These are phyloP conservation scores for Blastobotrys mokoenaii DNA, from an alignment of 805 yeast species.

Conservation along the genomic window DNA sequence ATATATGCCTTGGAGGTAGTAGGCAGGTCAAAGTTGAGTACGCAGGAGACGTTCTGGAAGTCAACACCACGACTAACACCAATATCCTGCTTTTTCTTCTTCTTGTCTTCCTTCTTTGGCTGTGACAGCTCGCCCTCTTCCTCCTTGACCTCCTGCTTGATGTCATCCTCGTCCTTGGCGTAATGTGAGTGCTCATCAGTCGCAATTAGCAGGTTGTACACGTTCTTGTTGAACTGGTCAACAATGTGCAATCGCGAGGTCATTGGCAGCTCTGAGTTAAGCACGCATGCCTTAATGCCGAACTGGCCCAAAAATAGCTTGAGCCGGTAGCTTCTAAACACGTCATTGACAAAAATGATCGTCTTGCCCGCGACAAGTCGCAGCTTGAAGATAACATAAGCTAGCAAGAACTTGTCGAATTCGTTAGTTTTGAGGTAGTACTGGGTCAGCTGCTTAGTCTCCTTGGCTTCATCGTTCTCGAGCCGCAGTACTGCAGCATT, in stretches of 20 bases:
- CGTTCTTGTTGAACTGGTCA: slow-evolving; percentile 87
- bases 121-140: slow-evolving; percentile 17
- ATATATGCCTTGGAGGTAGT: slow-evolving; percentile 80
- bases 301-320: slow-evolving; percentile 89
- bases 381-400: slow-evolving; percentile 87
- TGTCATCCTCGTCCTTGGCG: slow-evolving; percentile 38
- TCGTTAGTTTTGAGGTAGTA: slow-evolving; percentile 82
- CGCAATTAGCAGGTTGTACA: slow-evolving; percentile 81
- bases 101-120: slow-evolving; percentile 18
- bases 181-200: slow-evolving; percentile 71
- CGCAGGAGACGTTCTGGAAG: slow-evolving; percentile 93
- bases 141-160: slow-evolving; percentile 19
- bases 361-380: slow-evolving; percentile 86
- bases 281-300: slow-evolving; percentile 79
- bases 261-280: slow-evolving; percentile 87
- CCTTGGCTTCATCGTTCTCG: slow-evolving; percentile 52
- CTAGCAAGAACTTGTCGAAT: slow-evolving; percentile 81
- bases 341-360: slow-evolving; percentile 80
- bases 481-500: slow-evolving; percentile 73
- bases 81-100: slow-evolving; percentile 60
- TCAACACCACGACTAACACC: slow-evolving; percentile 97
- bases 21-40: slow-evolving; percentile 89
- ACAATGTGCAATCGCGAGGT: slow-evolving; percentile 92
- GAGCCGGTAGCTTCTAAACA: slow-evolving; percentile 90
- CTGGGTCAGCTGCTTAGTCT: slow-evolving; percentile 55